phyloP scores from a whole-genome alignment of 257 asterid species.

The Jaltomata sinuosa region DNA sequence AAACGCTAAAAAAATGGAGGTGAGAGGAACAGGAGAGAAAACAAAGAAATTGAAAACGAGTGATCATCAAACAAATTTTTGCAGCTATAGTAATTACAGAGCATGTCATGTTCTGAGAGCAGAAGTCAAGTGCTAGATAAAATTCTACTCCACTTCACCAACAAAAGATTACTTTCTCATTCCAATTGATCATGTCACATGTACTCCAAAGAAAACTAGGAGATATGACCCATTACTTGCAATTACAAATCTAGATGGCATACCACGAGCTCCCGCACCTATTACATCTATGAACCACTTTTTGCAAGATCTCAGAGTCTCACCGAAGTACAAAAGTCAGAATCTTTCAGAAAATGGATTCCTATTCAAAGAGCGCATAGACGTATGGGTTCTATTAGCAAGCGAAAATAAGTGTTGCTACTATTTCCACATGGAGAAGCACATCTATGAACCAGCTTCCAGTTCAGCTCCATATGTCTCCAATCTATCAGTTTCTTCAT shows the following conservation, averaged over 20 bases:
- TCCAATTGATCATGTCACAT: neutral
- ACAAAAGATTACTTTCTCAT: neutral
- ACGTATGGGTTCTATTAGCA: neutral
- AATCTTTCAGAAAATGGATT: neutral
- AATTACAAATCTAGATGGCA: neutral
- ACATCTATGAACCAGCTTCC: slow-evolving; percentile 34
- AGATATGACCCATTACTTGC: neutral
- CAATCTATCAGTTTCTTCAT: slow-evolving; percentile 76
- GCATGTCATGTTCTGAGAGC: neutral
- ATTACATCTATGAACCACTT: neutral
- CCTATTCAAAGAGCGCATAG: neutral
- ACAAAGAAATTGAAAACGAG: neutral
- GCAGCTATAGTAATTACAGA: neutral
- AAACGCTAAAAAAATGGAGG: too few relatives aligned
- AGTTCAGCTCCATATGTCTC: slow-evolving; percentile 91
- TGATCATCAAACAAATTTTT: neutral
- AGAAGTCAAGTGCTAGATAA: neutral
- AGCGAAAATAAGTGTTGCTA: neutral
- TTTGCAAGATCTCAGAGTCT: neutral
- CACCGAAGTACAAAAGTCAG: neutral
- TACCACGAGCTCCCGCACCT: neutral
- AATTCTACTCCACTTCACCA: neutral
- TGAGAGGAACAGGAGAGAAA: neutral
- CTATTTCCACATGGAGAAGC: neutral
- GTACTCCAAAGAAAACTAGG: neutral